phyloP scores from a whole-genome alignment of 176 grass and related monocot genomes.

The Raddia distichophylla region DNA sequence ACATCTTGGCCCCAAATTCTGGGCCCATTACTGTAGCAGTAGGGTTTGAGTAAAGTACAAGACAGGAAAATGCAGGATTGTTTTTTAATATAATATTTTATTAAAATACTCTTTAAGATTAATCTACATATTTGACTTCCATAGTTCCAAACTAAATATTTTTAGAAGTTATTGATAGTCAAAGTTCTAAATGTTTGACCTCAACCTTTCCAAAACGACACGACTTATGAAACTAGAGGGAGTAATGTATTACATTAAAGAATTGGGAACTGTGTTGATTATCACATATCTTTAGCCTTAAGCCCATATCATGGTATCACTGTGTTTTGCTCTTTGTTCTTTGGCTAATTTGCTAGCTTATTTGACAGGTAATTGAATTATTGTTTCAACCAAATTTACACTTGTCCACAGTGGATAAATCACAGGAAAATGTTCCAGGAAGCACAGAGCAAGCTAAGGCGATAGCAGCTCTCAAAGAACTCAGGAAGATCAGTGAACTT shows the following conservation, averaged over 20 bases:
- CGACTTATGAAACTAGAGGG: no score
- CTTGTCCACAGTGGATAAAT: slow-evolving; percentile 37
- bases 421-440: slow-evolving; percentile 35
- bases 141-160: no score
- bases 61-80: no score
- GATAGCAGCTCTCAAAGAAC: slow-evolving; percentile 61
- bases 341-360: slow-evolving; percentile 38
- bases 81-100: no score
- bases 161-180: no score
- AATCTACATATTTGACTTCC: no score
- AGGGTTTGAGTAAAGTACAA: no score
- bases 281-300: background rate
- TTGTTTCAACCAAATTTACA: slow-evolving; percentile 51
- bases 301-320: background rate
- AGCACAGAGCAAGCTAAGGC: slow-evolving; percentile 49
- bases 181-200: no score
- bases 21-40: no score
- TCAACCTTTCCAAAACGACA: no score
- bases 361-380: slow-evolving; percentile 62
- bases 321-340: background rate
- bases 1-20: no score
- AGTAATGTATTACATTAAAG: background rate
- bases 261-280: background rate
- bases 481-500: slow-evolving; percentile 72
- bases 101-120: no score